Conservation (phyloP, 164 flowering plant species). For the Kalanchoe fedtschenkoi region DNA sequence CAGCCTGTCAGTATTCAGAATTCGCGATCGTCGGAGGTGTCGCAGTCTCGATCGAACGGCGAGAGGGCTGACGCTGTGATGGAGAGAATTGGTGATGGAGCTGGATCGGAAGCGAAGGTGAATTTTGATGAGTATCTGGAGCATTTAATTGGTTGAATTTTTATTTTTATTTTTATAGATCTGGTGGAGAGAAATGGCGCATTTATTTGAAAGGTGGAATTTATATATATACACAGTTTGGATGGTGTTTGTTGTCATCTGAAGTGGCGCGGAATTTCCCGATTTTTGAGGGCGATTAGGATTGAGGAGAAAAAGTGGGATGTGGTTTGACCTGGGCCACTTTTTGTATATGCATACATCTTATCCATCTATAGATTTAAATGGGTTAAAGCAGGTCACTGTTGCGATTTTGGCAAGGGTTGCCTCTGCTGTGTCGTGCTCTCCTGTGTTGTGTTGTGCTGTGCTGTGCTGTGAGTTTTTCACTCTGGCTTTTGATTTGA, state of each 20-base stretch:
- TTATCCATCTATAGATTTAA: background rate
- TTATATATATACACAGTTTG: background rate
- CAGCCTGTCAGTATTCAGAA: background rate
- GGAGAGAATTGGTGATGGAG: conserved; percentile 11
- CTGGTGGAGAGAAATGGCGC: conserved; percentile 5
- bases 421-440: background rate
- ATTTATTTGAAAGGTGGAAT: background rate
- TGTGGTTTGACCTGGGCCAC: conserved; percentile 2
- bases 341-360: background rate
- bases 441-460: background rate
- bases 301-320: background rate
- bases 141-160: background rate
- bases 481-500: background rate
- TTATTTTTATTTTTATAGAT: background rate
- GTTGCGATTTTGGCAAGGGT: background rate
- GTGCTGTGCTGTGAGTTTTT: background rate
- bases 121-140: too few relatives aligned
- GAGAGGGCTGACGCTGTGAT: background rate
- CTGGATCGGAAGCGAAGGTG: conserved; percentile 19
- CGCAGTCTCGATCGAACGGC: background rate
- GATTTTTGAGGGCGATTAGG: background rate
- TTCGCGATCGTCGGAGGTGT: conserved; percentile 13
- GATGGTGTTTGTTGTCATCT: background rate
- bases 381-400: background rate
- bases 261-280: background rate